A percentile compares a stretch with the other conserved stretches of the same genome.
Evolutionary conservation across 331 rosid genomes (phyloP).

Genomic region (Phaseolus coccineus): DNA sequence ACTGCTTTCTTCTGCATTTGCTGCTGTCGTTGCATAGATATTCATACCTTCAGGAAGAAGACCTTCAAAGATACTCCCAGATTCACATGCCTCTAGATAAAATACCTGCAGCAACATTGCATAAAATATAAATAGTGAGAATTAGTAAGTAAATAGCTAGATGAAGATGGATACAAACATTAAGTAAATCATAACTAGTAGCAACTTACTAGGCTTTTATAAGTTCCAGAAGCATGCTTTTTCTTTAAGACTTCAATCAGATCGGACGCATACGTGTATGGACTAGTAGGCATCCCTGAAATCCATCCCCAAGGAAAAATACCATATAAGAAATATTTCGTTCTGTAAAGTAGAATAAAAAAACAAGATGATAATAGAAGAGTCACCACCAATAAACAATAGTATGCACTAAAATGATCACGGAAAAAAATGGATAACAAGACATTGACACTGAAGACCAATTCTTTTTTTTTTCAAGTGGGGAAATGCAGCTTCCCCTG

Average conservation of each 20-base stretch:
- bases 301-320: constrained; percentile 30
- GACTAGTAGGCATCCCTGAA: constrained; percentile 90
- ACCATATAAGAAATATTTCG: constrained; percentile 21
- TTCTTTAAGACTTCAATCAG: constrained; percentile 80
- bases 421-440: neutral
- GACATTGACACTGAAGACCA: neutral
- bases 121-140: constrained; percentile 32
- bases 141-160: constrained; percentile 20
- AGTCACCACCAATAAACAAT: neutral
- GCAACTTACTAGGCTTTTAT: constrained; percentile 76
- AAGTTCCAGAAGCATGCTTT: constrained; percentile 87
- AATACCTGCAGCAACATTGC: constrained; percentile 69
- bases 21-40: constrained; percentile 91
- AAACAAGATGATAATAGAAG: constrained; percentile 28
- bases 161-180: constrained; percentile 20
- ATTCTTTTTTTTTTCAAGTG: neutral
- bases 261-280: constrained; percentile 75
- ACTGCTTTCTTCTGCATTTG: constrained; percentile 96
- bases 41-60: constrained; percentile 88
- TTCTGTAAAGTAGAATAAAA: neutral
- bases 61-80: constrained; percentile 98
- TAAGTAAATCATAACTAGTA: constrained; percentile 38
- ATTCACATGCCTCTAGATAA: constrained; percentile 98
- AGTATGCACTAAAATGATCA: constrained; percentile 12
- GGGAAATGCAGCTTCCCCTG: neutral